These are phyloP conservation scores for Knufia fluminis DNA, from an alignment of 2,329 filamentous ascomycete genomes.

Conservation along the genomic window DNA sequence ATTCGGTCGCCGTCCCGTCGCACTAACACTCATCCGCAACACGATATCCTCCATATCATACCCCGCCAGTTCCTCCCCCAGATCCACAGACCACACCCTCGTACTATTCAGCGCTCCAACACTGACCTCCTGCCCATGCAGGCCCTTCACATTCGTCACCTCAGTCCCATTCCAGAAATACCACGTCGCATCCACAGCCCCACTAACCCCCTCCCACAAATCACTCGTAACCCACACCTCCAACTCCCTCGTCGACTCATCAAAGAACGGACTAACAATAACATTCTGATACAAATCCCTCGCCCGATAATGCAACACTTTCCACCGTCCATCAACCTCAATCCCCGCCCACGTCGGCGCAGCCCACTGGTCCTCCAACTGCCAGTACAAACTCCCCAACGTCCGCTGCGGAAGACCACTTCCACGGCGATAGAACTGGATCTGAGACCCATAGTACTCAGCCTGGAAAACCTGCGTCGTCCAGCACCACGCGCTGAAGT, in stretches of 20 bases:
- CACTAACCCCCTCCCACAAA: conserved; percentile 43
- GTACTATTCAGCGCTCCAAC: conserved; percentile 48
- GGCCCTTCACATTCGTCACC: conserved; percentile 32
- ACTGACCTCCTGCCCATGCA: conserved; percentile 27
- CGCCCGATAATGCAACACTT: conserved; percentile 50
- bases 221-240: conserved; percentile 50
- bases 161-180: conserved; percentile 40
- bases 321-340: conserved; percentile 55
- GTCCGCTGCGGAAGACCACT: conserved; percentile 50
- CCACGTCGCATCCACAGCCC: conserved; percentile 44
- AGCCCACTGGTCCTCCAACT: conserved; percentile 57
- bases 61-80: conserved; percentile 27
- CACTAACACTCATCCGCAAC: conserved; percentile 37
- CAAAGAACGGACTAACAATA: conserved; percentile 51
- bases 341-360: conserved; percentile 56
- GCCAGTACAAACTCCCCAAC: conserved; percentile 55
- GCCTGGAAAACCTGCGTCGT: conserved; percentile 57
- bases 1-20: conserved; percentile 41
- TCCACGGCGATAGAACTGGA: conserved; percentile 53
- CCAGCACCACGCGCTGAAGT: conserved; percentile 54
- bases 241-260: conserved; percentile 42
- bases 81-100: conserved; percentile 33
- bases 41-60: conserved; percentile 31
- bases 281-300: conserved; percentile 50
- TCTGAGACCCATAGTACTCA: conserved; percentile 52